These are phyloP conservation scores for Trametes elegans DNA, from an alignment of 768 basidiomycete species.

Conservation along the genomic window DNA sequence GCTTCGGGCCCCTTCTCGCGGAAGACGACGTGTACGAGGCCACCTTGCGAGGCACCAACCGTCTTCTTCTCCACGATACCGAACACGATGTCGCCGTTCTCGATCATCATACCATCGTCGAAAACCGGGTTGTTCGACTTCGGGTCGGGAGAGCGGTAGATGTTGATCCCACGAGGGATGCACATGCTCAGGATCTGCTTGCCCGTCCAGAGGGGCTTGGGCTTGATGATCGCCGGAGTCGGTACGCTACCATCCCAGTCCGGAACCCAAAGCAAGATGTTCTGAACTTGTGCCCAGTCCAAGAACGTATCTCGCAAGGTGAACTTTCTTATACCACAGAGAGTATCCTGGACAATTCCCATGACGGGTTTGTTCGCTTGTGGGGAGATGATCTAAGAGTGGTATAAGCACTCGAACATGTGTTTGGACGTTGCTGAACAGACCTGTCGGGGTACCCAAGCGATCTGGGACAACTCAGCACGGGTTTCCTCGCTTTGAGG, in stretches of 20 bases:
- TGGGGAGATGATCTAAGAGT: slow-evolving; percentile 87
- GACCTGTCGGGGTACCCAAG: slow-evolving; percentile 97
- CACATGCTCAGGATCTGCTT: slow-evolving; percentile 93
- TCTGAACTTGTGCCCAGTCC: slow-evolving; percentile 95
- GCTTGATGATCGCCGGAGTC: slow-evolving; percentile 91
- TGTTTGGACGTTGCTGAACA: neutral
- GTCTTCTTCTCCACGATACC: slow-evolving; percentile 98
- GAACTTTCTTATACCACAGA: slow-evolving; percentile 96
- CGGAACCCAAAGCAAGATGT: slow-evolving; percentile 96
- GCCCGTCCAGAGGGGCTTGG: slow-evolving; percentile 96
- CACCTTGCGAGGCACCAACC: slow-evolving; percentile 94
- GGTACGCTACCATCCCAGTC: slow-evolving; percentile 96
- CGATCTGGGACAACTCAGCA: slow-evolving; percentile 96
- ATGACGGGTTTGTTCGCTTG: slow-evolving; percentile 99
- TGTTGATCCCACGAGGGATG: slow-evolving; percentile 95
- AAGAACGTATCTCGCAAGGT: slow-evolving; percentile 93
- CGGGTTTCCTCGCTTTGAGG: slow-evolving; percentile 98
- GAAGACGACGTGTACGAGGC: slow-evolving; percentile 94
- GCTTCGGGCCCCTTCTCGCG: slow-evolving; percentile 96
- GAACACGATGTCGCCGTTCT: slow-evolving; percentile 94
- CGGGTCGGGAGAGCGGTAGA: slow-evolving; percentile 75
- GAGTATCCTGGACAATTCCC: slow-evolving; percentile 99
- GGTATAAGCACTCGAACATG: slow-evolving; percentile 5
- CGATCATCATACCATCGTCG: slow-evolving; percentile 94
- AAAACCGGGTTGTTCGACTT: slow-evolving; percentile 78